A percentile compares a stretch with the other conserved stretches of the same genome.
phyloP scores from a whole-genome alignment of 2,329 filamentous ascomycete genomes.

The Nemania diffusa region DNA sequence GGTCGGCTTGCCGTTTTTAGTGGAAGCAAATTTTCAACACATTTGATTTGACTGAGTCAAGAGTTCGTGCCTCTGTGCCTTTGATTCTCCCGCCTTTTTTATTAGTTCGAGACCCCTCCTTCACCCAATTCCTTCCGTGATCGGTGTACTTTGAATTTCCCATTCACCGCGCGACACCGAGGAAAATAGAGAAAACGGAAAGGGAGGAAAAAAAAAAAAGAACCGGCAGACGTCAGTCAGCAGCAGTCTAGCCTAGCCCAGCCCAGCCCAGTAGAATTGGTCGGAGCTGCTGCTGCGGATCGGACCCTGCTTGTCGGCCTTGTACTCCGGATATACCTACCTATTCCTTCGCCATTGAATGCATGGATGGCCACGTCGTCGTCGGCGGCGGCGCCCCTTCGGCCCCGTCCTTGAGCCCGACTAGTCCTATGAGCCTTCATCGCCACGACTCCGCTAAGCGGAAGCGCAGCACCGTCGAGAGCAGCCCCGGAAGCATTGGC shows the following conservation, averaged over 20 bases:
- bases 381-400: conserved; percentile 56
- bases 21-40: conserved; percentile 40
- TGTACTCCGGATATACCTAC: conserved; percentile 32
- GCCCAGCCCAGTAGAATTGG: conserved; percentile 29
- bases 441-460: conserved; percentile 66
- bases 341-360: conserved; percentile 41
- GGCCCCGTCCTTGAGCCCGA: conserved; percentile 64
- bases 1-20: conserved; percentile 38
- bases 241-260: conserved; percentile 22
- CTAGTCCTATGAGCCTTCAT: conserved; percentile 63
- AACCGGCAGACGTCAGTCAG: conserved; percentile 31
- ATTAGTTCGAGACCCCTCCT: conserved; percentile 46
- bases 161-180: conserved; percentile 36
- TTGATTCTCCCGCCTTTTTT: conserved; percentile 39
- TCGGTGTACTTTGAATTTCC: conserved; percentile 42
- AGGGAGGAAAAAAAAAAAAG: conserved; percentile 30
- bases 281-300: conserved; percentile 34
- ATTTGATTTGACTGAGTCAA: conserved; percentile 30
- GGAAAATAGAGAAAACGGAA: conserved; percentile 6
- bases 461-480: conserved; percentile 70
- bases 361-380: conserved; percentile 62
- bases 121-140: conserved; percentile 47
- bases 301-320: conserved; percentile 31
- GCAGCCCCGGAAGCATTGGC: conserved; percentile 69
- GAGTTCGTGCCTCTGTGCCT: conserved; percentile 13